phyloP scores from a whole-genome alignment of 2,329 filamentous ascomycete genomes.

The Aspergillus sp. region DNA sequence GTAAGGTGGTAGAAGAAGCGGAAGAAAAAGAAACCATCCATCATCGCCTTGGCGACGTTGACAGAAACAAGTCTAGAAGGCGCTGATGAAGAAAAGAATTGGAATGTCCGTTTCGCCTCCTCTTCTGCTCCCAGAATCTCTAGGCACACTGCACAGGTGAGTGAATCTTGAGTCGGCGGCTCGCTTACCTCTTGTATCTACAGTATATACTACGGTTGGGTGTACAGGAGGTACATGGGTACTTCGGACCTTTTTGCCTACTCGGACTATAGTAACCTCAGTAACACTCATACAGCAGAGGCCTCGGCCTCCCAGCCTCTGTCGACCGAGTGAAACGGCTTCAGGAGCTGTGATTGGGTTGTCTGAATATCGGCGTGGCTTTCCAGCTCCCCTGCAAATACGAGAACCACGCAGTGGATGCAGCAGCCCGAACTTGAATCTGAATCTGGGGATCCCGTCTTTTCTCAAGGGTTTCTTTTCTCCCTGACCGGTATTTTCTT shows the following conservation, averaged over 20 bases:
- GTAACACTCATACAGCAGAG: background rate
- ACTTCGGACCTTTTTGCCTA: background rate
- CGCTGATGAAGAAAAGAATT: background rate
- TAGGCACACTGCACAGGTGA: background rate
- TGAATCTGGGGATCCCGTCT: conserved; percentile 1
- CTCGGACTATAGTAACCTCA: background rate
- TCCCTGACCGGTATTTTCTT: background rate
- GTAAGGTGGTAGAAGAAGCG: background rate
- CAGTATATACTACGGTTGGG: background rate
- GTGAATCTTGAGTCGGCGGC: background rate
- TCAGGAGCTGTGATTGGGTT: background rate
- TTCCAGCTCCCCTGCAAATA: background rate
- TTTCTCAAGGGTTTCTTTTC: background rate
- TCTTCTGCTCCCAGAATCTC: background rate
- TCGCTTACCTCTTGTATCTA: background rate
- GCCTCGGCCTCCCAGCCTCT: background rate
- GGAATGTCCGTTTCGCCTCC: background rate
- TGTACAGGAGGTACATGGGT: background rate
- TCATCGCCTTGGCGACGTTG: background rate
- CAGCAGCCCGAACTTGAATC: background rate
- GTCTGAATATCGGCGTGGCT: background rate
- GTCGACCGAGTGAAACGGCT: background rate
- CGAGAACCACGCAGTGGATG: background rate
- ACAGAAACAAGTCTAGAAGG: background rate
- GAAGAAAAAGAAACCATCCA: background rate